These are phyloP conservation scores for Metschnikowia kofuensis DNA, from an alignment of 805 yeast species.

Conservation along the genomic window DNA sequence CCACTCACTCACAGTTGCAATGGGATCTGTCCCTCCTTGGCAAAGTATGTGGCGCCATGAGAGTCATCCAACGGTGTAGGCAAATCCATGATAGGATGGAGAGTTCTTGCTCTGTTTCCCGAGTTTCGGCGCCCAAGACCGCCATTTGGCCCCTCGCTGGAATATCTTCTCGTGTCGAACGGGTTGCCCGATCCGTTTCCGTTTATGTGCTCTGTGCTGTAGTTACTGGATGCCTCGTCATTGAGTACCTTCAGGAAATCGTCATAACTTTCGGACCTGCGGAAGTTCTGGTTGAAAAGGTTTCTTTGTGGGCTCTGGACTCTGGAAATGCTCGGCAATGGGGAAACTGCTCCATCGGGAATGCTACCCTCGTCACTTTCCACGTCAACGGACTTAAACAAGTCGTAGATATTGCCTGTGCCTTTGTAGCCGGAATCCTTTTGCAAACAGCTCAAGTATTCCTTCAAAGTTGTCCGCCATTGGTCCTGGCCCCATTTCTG, in stretches of 20 bases:
- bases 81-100: slow-evolving; percentile 24
- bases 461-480: slow-evolving; percentile 30
- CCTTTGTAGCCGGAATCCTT: slow-evolving; percentile 30
- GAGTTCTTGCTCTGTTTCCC: slow-evolving; percentile 5
- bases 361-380: slow-evolving; percentile 5
- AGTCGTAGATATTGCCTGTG: slow-evolving; percentile 32
- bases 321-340: not conserved
- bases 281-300: not conserved
- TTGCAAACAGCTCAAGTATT: slow-evolving; percentile 13
- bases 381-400: slow-evolving; percentile 27
- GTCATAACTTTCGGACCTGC: not conserved
- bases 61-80: slow-evolving; percentile 27
- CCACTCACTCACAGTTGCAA: slow-evolving; percentile 1
- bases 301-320: slow-evolving; percentile 3
- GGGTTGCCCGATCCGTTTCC: slow-evolving; percentile 7
- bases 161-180: not conserved
- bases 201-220: not conserved
- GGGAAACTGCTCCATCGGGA: slow-evolving; percentile 5
- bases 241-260: not conserved
- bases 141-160: not conserved
- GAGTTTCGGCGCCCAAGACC: not conserved
- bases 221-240: not conserved
- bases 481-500: slow-evolving; percentile 27
- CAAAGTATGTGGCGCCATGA: slow-evolving; percentile 6
- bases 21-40: slow-evolving; percentile 3